phyloP scores from a whole-genome alignment of 1,284 basidiomycete genomes.

The Cutaneotrichosporon sp. region DNA sequence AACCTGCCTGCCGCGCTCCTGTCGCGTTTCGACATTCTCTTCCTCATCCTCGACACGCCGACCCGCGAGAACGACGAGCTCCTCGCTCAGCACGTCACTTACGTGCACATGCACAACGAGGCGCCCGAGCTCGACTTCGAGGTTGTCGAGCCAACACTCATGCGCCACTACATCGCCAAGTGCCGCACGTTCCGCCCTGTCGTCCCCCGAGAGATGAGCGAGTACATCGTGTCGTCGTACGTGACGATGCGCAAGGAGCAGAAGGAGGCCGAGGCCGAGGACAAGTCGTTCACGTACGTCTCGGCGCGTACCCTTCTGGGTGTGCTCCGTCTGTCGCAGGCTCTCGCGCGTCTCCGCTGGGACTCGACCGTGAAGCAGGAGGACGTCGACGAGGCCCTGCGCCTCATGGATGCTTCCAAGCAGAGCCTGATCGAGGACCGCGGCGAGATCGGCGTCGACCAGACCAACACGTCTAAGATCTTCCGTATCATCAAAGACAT shows the following conservation, averaged over 20 bases:
- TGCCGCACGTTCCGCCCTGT: slow-evolving; percentile 87
- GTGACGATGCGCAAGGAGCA: slow-evolving; percentile 90
- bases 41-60: slow-evolving; percentile 96
- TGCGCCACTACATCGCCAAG: slow-evolving; percentile 94
- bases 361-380: slow-evolving; percentile 74
- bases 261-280: slow-evolving; percentile 86
- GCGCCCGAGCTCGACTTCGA: slow-evolving; percentile 80
- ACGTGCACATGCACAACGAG: slow-evolving; percentile 94
- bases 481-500: slow-evolving; percentile 88
- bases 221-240: slow-evolving; percentile 93
- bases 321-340: slow-evolving; percentile 90
- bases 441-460: slow-evolving; percentile 64
- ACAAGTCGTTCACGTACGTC: slow-evolving; percentile 89
- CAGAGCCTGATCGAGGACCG: slow-evolving; percentile 78
- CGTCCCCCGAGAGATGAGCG: slow-evolving; percentile 82
- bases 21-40: slow-evolving; percentile 94
- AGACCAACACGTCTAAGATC: slow-evolving; percentile 76
- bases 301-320: slow-evolving; percentile 96
- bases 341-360: slow-evolving; percentile 87
- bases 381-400: slow-evolving; percentile 95
- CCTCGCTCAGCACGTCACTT: slow-evolving; percentile 94
- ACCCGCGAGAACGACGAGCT: slow-evolving; percentile 92
- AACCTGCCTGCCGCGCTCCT: slow-evolving; percentile 95
- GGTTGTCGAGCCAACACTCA: slow-evolving; percentile 78
- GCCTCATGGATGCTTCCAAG: slow-evolving; percentile 96